These are phyloP conservation scores for Pleurotus tuber-regium DNA, from an alignment of 768 basidiomycete genomes.

Conservation along the genomic window DNA sequence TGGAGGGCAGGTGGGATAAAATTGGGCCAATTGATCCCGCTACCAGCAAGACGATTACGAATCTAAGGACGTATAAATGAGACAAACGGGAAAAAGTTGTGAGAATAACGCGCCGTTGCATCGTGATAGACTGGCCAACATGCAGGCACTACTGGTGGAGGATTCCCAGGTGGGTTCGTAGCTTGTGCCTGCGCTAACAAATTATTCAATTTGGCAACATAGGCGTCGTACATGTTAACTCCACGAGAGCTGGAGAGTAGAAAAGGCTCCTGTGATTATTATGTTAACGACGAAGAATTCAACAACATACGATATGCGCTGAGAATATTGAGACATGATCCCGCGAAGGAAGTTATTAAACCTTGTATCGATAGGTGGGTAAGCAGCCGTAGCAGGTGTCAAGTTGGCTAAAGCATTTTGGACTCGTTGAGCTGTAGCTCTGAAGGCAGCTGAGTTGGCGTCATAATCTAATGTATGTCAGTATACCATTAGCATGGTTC, in stretches of 20 bases:
- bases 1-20: not conserved
- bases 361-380: constrained; percentile 2
- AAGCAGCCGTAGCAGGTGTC: not conserved
- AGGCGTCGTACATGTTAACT: not conserved
- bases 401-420: not conserved
- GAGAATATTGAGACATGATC: not conserved
- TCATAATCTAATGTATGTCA: not conserved
- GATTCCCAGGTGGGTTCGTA: constrained; percentile 2
- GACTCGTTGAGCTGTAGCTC: not conserved
- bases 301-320: not conserved
- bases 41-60: not conserved
- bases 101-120: not conserved
- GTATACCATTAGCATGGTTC: not conserved
- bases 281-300: not conserved
- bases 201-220: not conserved
- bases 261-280: too few species aligned
- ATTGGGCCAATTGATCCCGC: not conserved
- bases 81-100: not conserved
- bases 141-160: not conserved
- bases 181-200: not conserved
- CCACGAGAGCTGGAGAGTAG: not conserved
- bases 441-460: not conserved
- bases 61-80: not conserved
- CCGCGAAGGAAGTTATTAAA: constrained; percentile 2
- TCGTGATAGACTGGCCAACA: constrained; percentile 5